Conservation (phyloP, 345 rosid species). For the Citrus glauca region DNA sequence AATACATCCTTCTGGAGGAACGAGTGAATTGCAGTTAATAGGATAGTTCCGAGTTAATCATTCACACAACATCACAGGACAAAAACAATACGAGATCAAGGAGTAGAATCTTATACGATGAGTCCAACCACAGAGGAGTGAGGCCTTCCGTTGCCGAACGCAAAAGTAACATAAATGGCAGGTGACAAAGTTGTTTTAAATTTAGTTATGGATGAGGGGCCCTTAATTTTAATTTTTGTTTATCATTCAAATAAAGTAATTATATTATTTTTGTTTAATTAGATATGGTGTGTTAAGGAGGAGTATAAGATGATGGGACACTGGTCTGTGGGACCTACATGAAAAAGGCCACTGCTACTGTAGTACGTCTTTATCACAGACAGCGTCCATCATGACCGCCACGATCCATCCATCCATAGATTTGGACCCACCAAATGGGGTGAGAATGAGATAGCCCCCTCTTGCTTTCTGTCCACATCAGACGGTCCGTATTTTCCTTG, state of each 20-base stretch:
- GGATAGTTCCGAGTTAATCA: too few relatives aligned
- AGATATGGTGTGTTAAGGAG: background rate
- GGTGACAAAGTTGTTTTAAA: background rate
- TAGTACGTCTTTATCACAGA: background rate
- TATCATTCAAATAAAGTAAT: background rate
- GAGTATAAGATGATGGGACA: slow-evolving; percentile 2
- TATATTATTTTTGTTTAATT: background rate
- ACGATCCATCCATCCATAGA: too few relatives aligned
- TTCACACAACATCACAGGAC: too few relatives aligned
- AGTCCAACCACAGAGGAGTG: background rate
- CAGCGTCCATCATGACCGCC: too few relatives aligned
- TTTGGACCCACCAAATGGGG: slow-evolving; percentile 1
- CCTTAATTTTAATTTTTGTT: background rate
- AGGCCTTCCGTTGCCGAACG: background rate
- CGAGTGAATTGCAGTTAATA: too few relatives aligned
- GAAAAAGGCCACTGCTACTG: background rate
- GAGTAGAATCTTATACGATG: background rate
- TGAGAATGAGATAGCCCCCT: background rate
- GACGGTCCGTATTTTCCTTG: slow-evolving; percentile 13
- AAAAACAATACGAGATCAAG: background rate
- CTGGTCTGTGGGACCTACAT: background rate
- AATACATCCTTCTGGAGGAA: too few relatives aligned
- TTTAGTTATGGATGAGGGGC: background rate
- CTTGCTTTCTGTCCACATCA: slow-evolving; percentile 13
- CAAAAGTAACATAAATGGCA: background rate